These are phyloP conservation scores for Lanzia echinophila DNA, from an alignment of 2,329 filamentous ascomycete genomes.

Conservation along the genomic window DNA sequence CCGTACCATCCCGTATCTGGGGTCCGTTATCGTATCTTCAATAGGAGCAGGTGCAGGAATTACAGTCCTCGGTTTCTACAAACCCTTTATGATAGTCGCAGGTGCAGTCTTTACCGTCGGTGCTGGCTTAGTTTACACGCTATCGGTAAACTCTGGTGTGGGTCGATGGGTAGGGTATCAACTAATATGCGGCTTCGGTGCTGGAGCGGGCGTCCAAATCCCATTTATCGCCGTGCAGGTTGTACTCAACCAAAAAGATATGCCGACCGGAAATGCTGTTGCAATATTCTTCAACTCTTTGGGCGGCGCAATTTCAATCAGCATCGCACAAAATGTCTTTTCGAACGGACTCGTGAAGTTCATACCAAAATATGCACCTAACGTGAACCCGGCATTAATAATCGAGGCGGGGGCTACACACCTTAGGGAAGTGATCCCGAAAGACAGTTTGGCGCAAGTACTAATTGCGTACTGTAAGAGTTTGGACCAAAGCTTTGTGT, in stretches of 20 bases:
- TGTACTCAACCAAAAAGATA: conserved; percentile 44
- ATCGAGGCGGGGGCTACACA: conserved; percentile 36
- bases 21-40: conserved; percentile 38
- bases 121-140: conserved; percentile 37
- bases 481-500: conserved; percentile 23
- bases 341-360: conserved; percentile 24
- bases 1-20: conserved; percentile 37
- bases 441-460: conserved; percentile 32
- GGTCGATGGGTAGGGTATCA: conserved; percentile 49
- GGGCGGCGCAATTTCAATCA: conserved; percentile 48
- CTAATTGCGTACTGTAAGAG: conserved; percentile 35
- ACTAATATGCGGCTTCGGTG: conserved; percentile 42
- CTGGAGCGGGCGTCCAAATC: conserved; percentile 39
- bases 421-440: conserved; percentile 32
- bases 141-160: conserved; percentile 36
- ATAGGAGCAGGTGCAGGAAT: conserved; percentile 36
- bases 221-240: conserved; percentile 46
- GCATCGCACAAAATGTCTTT: conserved; percentile 47
- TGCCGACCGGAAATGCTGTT: conserved; percentile 49
- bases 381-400: conserved; percentile 35
- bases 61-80: conserved; percentile 36
- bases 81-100: conserved; percentile 41
- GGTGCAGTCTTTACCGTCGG: conserved; percentile 38
- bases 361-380: conserved; percentile 29
- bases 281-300: conserved; percentile 54